Evolutionary conservation across 768 basidiomycete species (phyloP).

Genomic region (Rickenella mellea): DNA sequence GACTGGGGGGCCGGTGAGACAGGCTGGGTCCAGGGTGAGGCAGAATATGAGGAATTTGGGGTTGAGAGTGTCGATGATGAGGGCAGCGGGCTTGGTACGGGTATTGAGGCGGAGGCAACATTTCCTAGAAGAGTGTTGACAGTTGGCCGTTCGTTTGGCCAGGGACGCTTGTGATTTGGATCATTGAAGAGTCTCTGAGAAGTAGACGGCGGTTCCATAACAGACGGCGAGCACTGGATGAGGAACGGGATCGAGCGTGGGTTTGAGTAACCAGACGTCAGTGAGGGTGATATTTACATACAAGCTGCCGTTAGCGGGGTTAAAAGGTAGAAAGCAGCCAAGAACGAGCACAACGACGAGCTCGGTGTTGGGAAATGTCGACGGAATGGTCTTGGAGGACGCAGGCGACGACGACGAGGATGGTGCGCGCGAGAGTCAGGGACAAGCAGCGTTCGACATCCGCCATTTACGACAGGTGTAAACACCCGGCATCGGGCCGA

Average conservation of each 20-base stretch:
- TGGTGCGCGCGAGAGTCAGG: too few species aligned
- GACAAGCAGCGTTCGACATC: too few species aligned
- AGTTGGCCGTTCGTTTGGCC: conserved; percentile 26
- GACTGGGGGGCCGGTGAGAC: conserved; percentile 14
- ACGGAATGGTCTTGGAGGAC: too few species aligned
- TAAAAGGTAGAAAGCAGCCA: neutral
- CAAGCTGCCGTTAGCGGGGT: too few species aligned
- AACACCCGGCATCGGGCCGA: too few species aligned
- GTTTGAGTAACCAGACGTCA: too few species aligned
- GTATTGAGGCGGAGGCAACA: conserved; percentile 15
- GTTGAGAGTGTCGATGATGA: conserved; percentile 22
- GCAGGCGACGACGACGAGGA: too few species aligned
- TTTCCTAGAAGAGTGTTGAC: conserved; percentile 23
- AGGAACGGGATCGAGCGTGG: conserved; percentile 2
- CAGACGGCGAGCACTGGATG: neutral
- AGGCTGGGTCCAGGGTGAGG: conserved; percentile 23
- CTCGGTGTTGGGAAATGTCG: too few species aligned
- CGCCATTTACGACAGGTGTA: too few species aligned
- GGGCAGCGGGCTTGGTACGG: conserved; percentile 19
- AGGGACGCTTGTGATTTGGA: conserved; percentile 16
- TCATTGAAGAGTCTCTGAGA: conserved; percentile 21
- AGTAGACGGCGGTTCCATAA: conserved; percentile 25
- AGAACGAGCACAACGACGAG: neutral
- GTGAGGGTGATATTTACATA: conserved; percentile 1
- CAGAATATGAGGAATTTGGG: conserved; percentile 20